Evolutionary conservation across 2,329 filamentous ascomycete species (phyloP).

Genomic region (Corynespora cassiicola): DNA sequence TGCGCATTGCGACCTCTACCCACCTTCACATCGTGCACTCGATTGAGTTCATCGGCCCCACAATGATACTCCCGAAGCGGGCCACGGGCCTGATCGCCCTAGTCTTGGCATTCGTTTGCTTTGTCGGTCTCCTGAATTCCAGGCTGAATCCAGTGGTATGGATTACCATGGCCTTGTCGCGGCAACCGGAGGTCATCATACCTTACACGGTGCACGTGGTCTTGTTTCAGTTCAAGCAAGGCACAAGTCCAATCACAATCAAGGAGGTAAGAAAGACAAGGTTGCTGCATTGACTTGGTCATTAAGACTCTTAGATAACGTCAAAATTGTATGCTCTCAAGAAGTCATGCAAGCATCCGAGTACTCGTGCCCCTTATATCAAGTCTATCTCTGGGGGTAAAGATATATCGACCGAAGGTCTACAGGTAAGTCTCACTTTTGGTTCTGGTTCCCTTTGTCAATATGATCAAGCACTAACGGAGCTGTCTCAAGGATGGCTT

Average conservation of each 20-base stretch:
- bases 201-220: constrained; percentile 39
- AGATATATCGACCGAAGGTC: constrained; percentile 39
- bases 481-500: constrained; percentile 54
- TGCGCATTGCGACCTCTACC: too few species aligned
- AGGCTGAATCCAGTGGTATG: constrained; percentile 11
- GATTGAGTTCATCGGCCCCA: too few species aligned
- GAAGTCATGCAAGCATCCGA: constrained; percentile 37
- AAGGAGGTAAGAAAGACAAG: constrained; percentile 29
- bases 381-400: constrained; percentile 37
- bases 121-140: too few species aligned
- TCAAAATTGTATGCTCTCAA: constrained; percentile 37
- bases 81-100: too few species aligned
- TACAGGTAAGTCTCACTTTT: constrained; percentile 31
- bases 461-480: constrained; percentile 48
- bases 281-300: constrained; percentile 1
- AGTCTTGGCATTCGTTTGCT: too few species aligned
- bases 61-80: too few species aligned
- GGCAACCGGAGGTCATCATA: constrained; percentile 14
- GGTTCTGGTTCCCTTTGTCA: constrained; percentile 1
- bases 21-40: too few species aligned
- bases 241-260: constrained; percentile 26
- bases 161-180: constrained; percentile 20
- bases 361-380: constrained; percentile 32
- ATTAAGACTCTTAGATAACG: constrained; percentile 25
- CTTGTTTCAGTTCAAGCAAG: constrained; percentile 42